Conservation (phyloP, 1,139 yeast genomes). For the Scheffersomyces lignicola region DNA sequence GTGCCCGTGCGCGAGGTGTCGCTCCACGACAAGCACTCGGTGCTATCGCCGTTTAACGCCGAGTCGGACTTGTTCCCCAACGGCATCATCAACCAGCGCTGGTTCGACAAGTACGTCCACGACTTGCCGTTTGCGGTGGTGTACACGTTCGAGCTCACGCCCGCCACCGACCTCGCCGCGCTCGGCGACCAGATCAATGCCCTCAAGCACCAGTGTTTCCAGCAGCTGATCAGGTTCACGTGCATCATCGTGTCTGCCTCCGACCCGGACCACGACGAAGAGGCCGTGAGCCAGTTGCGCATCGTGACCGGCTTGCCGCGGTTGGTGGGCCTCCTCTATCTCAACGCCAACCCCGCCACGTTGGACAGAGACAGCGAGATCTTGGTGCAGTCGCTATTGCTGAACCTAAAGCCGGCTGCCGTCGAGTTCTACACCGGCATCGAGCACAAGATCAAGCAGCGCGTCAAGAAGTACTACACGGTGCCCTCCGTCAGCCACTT, state of each 20-base stretch:
- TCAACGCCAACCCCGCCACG: constrained; percentile 15
- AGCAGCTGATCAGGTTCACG: constrained; percentile 24
- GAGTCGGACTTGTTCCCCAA: constrained; percentile 43
- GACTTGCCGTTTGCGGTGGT: constrained; percentile 38
- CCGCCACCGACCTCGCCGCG: constrained; percentile 16
- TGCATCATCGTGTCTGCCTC: constrained; percentile 22
- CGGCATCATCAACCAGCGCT: constrained; percentile 35
- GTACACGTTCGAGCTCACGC: constrained; percentile 20
- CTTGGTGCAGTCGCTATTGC: constrained; percentile 28
- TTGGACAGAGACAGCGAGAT: constrained; percentile 30
- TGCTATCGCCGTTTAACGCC: constrained; percentile 37
- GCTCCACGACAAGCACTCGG: constrained; percentile 23
- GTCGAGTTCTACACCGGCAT: constrained; percentile 35
- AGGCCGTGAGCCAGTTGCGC: constrained; percentile 25
- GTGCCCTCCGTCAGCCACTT: constrained; percentile 24
- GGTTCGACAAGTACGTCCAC: constrained; percentile 38
- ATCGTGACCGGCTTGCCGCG: constrained; percentile 31
- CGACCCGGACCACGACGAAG: constrained; percentile 15
- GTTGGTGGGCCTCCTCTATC: constrained; percentile 29
- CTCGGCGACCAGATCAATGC: constrained; percentile 20
- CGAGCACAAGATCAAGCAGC: constrained; percentile 33
- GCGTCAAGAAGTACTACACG: constrained; percentile 40
- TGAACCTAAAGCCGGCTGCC: constrained; percentile 30
- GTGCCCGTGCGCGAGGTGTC: not conserved
- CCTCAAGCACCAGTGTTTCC: constrained; percentile 18